Conservation (phyloP, 441 rosid species). For the Jatropha multifida region DNA sequence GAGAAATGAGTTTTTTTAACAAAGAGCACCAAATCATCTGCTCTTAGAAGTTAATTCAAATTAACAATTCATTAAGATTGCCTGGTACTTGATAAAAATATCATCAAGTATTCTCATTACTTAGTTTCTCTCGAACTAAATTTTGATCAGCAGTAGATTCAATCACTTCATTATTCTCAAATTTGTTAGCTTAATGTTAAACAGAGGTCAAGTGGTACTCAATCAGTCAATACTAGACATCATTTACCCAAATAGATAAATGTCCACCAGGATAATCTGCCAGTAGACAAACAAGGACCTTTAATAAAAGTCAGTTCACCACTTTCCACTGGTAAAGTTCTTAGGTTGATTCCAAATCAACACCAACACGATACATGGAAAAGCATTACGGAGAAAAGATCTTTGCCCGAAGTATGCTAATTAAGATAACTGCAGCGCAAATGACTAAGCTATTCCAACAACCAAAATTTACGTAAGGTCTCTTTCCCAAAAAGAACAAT, state of each 20-base stretch:
- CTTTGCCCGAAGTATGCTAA: background rate
- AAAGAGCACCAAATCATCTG: background rate
- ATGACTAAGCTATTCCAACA: background rate
- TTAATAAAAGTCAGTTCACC: background rate
- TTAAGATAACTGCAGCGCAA: background rate
- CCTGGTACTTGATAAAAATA: background rate
- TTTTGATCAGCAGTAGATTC: background rate
- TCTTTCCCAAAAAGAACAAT: background rate
- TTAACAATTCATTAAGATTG: background rate
- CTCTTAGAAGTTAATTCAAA: background rate
- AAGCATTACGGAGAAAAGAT: background rate
- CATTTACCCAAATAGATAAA: background rate
- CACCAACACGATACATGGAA: background rate
- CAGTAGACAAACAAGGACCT: background rate
- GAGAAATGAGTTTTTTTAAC: background rate
- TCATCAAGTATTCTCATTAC: background rate
- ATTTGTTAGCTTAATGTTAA: background rate
- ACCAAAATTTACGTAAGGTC: background rate
- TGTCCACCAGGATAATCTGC: background rate
- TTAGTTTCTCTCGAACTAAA: background rate
- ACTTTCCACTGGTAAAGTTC: background rate
- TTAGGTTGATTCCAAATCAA: background rate
- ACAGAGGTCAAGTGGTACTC: background rate
- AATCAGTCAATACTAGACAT: background rate
- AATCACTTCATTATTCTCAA: background rate